These are phyloP conservation scores for Daldinia decipiens DNA, from an alignment of 495 filamentous ascomycete species.

Conservation along the genomic window DNA sequence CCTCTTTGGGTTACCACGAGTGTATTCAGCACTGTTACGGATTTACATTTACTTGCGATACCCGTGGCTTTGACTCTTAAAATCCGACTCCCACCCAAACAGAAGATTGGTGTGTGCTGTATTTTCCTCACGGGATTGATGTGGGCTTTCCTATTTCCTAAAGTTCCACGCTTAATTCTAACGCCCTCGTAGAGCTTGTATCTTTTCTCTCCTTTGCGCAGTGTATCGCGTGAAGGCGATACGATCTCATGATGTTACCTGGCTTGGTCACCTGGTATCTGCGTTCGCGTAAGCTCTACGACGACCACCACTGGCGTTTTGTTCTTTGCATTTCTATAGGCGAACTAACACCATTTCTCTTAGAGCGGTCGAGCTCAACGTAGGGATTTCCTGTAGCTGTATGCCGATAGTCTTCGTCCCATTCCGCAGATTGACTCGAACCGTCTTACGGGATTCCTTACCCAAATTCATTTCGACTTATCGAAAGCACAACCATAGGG, in stretches of 20 bases:
- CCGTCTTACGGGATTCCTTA: neutral
- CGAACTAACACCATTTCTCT: neutral
- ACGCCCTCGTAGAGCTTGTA: neutral
- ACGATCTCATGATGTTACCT: neutral
- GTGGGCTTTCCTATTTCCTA: neutral
- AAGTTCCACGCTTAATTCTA: neutral
- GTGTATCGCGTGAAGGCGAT: conserved; percentile 1
- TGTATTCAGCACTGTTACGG: neutral
- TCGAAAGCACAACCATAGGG: neutral
- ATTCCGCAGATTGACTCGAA: neutral
- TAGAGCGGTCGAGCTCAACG: neutral
- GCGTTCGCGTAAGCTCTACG: too few relatives aligned
- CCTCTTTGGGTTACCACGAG: neutral
- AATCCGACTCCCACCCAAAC: neutral
- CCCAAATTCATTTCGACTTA: neutral
- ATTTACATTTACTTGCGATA: neutral
- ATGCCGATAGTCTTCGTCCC: neutral
- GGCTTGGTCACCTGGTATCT: too few relatives aligned
- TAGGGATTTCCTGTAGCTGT: neutral
- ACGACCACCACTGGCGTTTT: too few relatives aligned
- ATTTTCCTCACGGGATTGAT: neutral
- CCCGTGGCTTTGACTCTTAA: neutral
- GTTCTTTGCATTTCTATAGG: too few relatives aligned
- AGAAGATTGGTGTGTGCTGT: neutral
- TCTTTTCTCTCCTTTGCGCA: neutral